These are phyloP conservation scores for Ambrosiella xylebori DNA, from an alignment of 2,329 filamentous ascomycete genomes.

Conservation along the genomic window DNA sequence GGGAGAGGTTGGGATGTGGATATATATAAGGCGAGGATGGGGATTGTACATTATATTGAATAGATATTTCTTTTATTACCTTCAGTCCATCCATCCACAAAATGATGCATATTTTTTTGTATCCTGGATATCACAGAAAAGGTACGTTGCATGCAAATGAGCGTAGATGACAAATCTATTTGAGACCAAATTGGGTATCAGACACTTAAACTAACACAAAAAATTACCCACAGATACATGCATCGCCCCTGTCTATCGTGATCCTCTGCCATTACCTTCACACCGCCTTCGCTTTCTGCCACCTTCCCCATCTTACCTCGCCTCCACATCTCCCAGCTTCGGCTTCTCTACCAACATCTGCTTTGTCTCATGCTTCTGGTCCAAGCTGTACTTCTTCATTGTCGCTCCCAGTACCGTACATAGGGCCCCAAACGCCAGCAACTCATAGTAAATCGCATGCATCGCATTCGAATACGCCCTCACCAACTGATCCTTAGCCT, in stretches of 20 bases:
- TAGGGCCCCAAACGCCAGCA: constrained; percentile 19
- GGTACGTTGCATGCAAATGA: too few relatives aligned
- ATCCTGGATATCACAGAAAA: too few relatives aligned
- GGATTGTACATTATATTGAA: background rate
- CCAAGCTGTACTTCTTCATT: constrained; percentile 18
- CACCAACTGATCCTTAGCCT: constrained; percentile 17
- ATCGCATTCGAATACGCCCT: constrained; percentile 21
- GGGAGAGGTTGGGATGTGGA: background rate
- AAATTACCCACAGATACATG: too few relatives aligned
- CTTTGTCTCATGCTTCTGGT: constrained; percentile 20
- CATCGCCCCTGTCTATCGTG: too few relatives aligned
- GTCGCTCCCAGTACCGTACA: constrained; percentile 19
- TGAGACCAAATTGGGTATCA: too few relatives aligned
- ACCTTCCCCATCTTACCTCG: background rate
- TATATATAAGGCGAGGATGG: background rate
- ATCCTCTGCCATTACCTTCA: background rate
- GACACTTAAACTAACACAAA: too few relatives aligned
- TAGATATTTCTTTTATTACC: background rate
- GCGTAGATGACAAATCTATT: too few relatives aligned
- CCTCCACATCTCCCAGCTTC: constrained; percentile 2
- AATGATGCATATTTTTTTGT: too few relatives aligned
- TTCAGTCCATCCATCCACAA: too few relatives aligned
- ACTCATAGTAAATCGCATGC: constrained; percentile 19
- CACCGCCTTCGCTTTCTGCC: background rate
- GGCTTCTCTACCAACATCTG: constrained; percentile 6